Base-by-base conservation (phyloP, 2,329 filamentous ascomycete genomes). In the Amesomyces nigricolor region DNA sequence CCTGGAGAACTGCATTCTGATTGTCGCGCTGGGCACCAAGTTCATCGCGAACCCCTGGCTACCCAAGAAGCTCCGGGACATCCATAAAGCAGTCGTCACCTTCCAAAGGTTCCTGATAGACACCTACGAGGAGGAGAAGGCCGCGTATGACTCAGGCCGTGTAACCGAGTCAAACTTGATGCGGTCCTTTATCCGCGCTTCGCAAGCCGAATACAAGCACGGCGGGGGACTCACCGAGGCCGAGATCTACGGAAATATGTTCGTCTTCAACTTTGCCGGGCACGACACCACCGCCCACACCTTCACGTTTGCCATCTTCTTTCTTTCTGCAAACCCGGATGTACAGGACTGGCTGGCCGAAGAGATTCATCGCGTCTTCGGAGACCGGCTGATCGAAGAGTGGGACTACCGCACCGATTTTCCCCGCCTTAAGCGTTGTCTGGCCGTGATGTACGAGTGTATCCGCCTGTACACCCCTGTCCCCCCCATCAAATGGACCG, bases 281-380 rank as follows among this genome's bases (percentile, higher is more conserved):
- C 75, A 79, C 54, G 77, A 80, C 55, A 79, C 77, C 0, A 77
- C 76, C 0, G 74, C 77, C 0, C 72, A 75, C 29, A 72, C 72
- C 0, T 61, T 79, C 5, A 69, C 70, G 0, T 78, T 72, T 50
- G 65, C 70, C 0, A 62, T 76, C 1, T 62, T 72, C 6, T 71
- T 77, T 8, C 67, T 81, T 1, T 75, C 77, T 2, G 67, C 70
- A 0, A 58, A 75, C 40, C 75, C 72, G 0, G 64, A 71, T 3
- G 69, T 75, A 2, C 77, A 79, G 56, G 68, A 72, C 3, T 78
- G 74, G 75, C 46, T 77, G 0, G 62, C 67, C 0, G 69, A 76
- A 48, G 75, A 77, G 50, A 62, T 77, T 5, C 37, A 57, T 1
- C 35, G 59, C 10, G 67, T 69, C 2, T 52, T 63, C 32, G 48